Conservation (phyloP, 176 grass and related monocot genomes). For the Musa beccarii region DNA sequence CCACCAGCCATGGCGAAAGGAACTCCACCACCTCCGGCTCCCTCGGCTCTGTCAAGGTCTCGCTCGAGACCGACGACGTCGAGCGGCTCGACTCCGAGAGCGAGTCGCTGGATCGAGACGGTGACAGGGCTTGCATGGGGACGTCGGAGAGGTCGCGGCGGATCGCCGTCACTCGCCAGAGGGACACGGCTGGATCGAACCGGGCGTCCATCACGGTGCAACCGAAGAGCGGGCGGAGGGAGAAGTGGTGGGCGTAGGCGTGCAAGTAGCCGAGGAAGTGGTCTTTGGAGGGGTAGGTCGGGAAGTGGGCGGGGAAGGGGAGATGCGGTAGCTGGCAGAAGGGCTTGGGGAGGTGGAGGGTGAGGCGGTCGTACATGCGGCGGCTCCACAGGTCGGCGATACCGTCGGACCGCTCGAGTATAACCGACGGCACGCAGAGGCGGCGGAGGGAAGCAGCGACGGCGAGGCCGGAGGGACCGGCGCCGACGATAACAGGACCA, state of each 20-base stretch:
- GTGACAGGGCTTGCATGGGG: not conserved
- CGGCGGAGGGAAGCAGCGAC: slow-evolving; percentile 66
- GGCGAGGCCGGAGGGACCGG: slow-evolving; percentile 74
- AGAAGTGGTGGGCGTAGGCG: slow-evolving; percentile 59
- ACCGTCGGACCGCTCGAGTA: slow-evolving; percentile 70
- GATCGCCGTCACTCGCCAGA: slow-evolving; percentile 48
- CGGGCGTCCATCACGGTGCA: slow-evolving; percentile 42
- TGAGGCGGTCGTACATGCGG: slow-evolving; percentile 78
- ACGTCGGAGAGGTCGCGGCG: not conserved
- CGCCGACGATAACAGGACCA: slow-evolving; percentile 70
- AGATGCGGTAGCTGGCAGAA: slow-evolving; percentile 83
- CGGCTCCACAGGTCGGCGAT: slow-evolving; percentile 79
- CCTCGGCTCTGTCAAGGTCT: not conserved
- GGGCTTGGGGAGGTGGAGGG: slow-evolving; percentile 75
- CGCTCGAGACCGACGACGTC: not conserved
- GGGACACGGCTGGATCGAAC: slow-evolving; percentile 28
- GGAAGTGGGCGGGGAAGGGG: slow-evolving; percentile 61
- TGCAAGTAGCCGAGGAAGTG: slow-evolving; percentile 80
- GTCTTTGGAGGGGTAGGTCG: slow-evolving; percentile 59
- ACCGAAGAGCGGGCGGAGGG: slow-evolving; percentile 47
- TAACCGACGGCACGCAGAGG: slow-evolving; percentile 45
- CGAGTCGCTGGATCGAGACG: not conserved
- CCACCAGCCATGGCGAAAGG: slow-evolving; percentile 71
- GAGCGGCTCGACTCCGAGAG: not conserved
- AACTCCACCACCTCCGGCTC: slow-evolving; percentile 30